phyloP scores from a whole-genome alignment of 495 filamentous ascomycete genomes.

The Aspergillus kassunensis region DNA sequence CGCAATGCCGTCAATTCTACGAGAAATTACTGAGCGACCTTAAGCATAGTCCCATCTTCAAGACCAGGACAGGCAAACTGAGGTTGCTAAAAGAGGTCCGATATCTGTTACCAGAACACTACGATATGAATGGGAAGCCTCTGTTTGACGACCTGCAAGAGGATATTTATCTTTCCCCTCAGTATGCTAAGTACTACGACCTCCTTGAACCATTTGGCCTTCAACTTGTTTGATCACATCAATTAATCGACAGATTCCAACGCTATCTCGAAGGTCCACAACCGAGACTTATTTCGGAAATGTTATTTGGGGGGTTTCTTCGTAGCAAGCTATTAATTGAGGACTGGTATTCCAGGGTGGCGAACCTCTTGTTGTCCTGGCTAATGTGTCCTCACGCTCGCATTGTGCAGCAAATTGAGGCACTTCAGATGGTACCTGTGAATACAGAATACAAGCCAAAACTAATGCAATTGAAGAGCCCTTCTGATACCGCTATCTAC shows the following conservation, averaged over 20 bases:
- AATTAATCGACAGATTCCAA: slow-evolving; percentile 1
- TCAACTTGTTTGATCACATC: neutral
- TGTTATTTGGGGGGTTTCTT: neutral
- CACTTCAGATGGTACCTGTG: neutral
- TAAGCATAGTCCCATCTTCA: slow-evolving; percentile 4
- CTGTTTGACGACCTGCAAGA: neutral
- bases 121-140: neutral
- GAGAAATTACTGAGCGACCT: neutral
- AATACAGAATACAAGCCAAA: neutral
- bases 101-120: slow-evolving; percentile 4
- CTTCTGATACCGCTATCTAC: neutral
- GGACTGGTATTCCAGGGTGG: neutral
- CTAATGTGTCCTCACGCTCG: neutral
- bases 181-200: slow-evolving; percentile 1
- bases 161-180: slow-evolving; percentile 6
- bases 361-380: neutral
- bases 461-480: neutral
- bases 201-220: slow-evolving; percentile 2
- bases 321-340: neutral
- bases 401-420: neutral
- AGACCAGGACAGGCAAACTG: slow-evolving; percentile 2
- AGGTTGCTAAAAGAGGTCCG: slow-evolving; percentile 4
- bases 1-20: neutral
- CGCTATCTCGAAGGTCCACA: neutral
- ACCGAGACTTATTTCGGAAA: neutral